Percentiles rank a stretch among this genome's conserved stretches.
Evolutionary conservation across 2,329 filamentous ascomycete species (phyloP).

Genomic region (Alternaria sp.): DNA sequence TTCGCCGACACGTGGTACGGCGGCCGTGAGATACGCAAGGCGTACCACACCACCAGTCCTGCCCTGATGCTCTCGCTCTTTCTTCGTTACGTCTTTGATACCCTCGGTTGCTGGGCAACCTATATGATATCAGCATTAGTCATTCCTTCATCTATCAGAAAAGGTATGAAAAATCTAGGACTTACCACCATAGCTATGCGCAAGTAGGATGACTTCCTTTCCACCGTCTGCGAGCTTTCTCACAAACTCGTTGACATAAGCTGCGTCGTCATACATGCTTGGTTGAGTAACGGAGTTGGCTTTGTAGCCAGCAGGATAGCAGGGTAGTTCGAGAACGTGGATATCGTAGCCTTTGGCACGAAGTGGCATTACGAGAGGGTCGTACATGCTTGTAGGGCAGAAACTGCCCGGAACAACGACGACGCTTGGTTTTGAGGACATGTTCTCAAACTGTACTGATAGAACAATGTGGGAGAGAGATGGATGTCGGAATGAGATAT

Average conservation of each 20-base stretch:
- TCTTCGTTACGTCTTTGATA: constrained; percentile 34
- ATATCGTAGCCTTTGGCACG: constrained; percentile 20
- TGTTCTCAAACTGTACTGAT: not conserved
- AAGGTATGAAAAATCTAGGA: not conserved
- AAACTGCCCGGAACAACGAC: constrained; percentile 38
- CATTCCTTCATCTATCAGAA: not conserved
- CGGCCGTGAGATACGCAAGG: constrained; percentile 26
- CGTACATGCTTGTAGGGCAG: constrained; percentile 18
- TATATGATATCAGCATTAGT: not conserved
- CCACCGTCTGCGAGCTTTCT: constrained; percentile 35
- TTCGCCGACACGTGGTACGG: constrained; percentile 24
- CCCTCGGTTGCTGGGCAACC: constrained; percentile 34
- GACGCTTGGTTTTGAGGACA: constrained; percentile 25
- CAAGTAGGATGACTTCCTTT: constrained; percentile 46
- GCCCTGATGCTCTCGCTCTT: constrained; percentile 31
- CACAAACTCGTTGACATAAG: constrained; percentile 30
- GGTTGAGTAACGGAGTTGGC: constrained; percentile 8
- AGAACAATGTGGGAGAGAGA: not conserved
- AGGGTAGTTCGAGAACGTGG: constrained; percentile 18
- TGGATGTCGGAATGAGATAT: not conserved
- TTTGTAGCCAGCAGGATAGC: constrained; percentile 16
- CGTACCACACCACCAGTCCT: constrained; percentile 41
- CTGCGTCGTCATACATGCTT: constrained; percentile 40
- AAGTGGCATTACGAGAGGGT: constrained; percentile 13
- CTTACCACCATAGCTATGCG: constrained; percentile 48